Percentiles rank a stretch among this genome's conserved stretches.
Evolutionary conservation across 2,329 filamentous ascomycete genomes (phyloP).

Genomic region (Rachicladosporium sp.): DNA sequence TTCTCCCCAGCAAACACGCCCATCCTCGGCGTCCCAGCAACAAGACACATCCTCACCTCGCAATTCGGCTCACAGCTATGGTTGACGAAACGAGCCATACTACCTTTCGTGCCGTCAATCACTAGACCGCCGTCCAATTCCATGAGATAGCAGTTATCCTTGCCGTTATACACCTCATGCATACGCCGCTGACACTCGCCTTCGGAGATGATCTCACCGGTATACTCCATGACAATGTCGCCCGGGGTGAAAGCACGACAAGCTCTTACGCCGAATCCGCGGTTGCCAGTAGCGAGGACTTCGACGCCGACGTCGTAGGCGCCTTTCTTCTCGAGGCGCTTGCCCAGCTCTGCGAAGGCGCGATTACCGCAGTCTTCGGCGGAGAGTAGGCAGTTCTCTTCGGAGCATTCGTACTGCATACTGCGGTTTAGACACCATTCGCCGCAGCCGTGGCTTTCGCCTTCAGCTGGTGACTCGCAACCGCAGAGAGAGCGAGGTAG

Average conservation of each 20-base stretch:
- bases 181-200: constrained; percentile 87
- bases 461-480: constrained; percentile 43
- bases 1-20: constrained; percentile 84
- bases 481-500: constrained; percentile 44
- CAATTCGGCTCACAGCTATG: constrained; percentile 96
- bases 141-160: constrained; percentile 98
- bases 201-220: constrained; percentile 93
- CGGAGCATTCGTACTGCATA: constrained; percentile 96
- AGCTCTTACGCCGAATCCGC: constrained; percentile 82
- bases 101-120: constrained; percentile 90
- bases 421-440: constrained; percentile 88
- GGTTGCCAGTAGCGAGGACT: constrained; percentile 78
- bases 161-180: constrained; percentile 86
- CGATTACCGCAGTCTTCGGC: constrained; percentile 70
- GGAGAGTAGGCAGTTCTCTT: constrained; percentile 72
- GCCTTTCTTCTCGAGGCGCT: constrained; percentile 60
- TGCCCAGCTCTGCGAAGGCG: constrained; percentile 67
- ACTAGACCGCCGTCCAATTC: constrained; percentile 98
- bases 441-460: constrained; percentile 63
- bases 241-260: constrained; percentile 77
- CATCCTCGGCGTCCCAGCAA: constrained; percentile 76
- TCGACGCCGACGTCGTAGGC: constrained; percentile 90
- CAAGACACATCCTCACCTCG: constrained; percentile 73
- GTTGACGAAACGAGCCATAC: constrained; percentile 94
- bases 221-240: constrained; percentile 97